Conservation (phyloP, 1,284 basidiomycete genomes). For the Ustilago cynodontis region DNA sequence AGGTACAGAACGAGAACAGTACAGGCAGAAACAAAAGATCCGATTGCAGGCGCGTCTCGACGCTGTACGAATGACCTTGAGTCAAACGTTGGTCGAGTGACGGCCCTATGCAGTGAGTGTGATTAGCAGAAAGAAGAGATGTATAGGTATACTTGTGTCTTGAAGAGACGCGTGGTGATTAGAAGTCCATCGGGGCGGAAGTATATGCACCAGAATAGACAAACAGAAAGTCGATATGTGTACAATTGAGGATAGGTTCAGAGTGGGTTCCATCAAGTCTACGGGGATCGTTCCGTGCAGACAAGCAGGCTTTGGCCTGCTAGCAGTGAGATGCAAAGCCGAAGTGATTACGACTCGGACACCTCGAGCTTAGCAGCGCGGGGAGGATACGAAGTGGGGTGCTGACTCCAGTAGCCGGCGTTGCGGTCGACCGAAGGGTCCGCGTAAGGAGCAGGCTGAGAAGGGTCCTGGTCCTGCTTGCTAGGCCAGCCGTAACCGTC, state of each 20-base stretch:
- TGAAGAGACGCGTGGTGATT: background rate
- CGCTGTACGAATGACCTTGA: conserved; percentile 13
- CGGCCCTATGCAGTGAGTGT: background rate
- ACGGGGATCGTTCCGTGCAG: background rate
- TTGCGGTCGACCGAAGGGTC: conserved; percentile 38
- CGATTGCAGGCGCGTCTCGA: conserved; percentile 7
- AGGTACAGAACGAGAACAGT: background rate
- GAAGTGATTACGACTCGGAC: conserved; percentile 20
- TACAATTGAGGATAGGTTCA: conserved; percentile 3
- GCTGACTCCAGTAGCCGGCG: conserved; percentile 48
- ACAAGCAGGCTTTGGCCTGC: background rate
- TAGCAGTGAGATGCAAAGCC: background rate
- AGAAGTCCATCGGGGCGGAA: background rate
- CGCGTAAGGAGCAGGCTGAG: conserved; percentile 67
- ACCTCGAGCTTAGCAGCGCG: conserved; percentile 42
- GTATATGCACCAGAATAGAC: background rate
- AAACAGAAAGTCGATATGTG: background rate
- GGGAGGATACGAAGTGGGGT: conserved; percentile 37
- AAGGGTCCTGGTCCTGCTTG: conserved; percentile 72
- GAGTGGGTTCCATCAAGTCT: conserved; percentile 10
- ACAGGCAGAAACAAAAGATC: conserved; percentile 1
- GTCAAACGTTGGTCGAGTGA: conserved; percentile 11
- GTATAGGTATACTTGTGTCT: conserved; percentile 2
- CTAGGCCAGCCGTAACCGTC: conserved; percentile 50
- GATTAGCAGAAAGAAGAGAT: conserved; percentile 4